Base-by-base conservation (phyloP, 495 filamentous ascomycete species). In the Cercophora sp. region DNA sequence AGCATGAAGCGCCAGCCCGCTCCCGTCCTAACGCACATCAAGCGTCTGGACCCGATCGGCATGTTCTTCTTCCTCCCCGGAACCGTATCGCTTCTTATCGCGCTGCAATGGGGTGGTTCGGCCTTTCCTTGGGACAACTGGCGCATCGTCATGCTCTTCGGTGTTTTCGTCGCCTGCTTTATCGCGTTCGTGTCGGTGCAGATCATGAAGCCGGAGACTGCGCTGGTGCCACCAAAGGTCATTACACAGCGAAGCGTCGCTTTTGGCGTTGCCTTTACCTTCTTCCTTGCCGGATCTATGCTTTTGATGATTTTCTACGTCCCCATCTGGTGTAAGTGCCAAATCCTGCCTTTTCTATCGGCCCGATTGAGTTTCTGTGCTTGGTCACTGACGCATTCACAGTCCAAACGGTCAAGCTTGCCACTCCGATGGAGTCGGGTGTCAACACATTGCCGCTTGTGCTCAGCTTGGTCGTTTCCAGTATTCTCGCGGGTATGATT, bases 61-160 rank as follows among this genome's bases (percentile, higher is more conserved):
- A 86, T 83, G 8, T 5, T 80, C 2, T 72, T 88, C 62, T 87
- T 95, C 61, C 61, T 96, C 6, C 88, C 89, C 0, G 78, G 76
- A 8, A 79, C 89, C 18, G 75, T 92, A 44, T 84, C 79, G 53
- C 73, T 92, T 4, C 65, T 95, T 25, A 73, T 94, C 1, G 89
- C 90, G 0, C 71, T 96, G 24, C 88, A 95, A 63, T 96, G 91
- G 90, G 89, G 87, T 44, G 89, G 89, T 0, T 81, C 80, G 8
- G 82, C 72, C 25, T 89, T 90, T 54, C 64, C 66, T 0, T 94
- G 89, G 89, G 62, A 58, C 18, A 77, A 75, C 47, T 82, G 76
- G 62, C 81, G 80, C 23, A 84, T 90, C 54, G 85, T 91, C 47
- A 75, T 79, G 3, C 72, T 92, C 1, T 77, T 93, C 23, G 78